Percentiles rank a stretch among this genome's conserved stretches.
phyloP scores from a whole-genome alignment of 345 rosid genomes.

The Aethionema arabicum region DNA sequence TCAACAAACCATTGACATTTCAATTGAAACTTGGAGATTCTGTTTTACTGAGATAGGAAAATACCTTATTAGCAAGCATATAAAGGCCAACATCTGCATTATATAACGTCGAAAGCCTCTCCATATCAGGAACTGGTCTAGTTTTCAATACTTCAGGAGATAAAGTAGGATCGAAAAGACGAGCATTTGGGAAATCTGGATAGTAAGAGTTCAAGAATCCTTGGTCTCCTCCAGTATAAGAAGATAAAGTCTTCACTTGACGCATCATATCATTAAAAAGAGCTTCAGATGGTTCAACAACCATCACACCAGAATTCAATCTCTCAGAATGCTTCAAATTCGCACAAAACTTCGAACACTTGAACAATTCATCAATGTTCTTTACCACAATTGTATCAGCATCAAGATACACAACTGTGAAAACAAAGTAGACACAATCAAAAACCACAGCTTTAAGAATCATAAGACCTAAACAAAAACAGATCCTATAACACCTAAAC shows the following conservation, averaged over 20 bases:
- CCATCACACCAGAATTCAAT: slow-evolving; percentile 85
- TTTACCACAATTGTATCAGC: slow-evolving; percentile 81
- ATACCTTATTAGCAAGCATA: slow-evolving; percentile 87
- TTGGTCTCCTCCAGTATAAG: slow-evolving; percentile 84
- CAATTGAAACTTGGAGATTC: background rate
- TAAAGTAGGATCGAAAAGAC: slow-evolving; percentile 58
- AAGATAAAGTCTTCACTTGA: slow-evolving; percentile 61
- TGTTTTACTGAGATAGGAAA: too few relatives aligned
- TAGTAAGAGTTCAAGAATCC: slow-evolving; percentile 74
- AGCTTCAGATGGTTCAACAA: slow-evolving; percentile 65
- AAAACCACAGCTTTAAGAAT: background rate
- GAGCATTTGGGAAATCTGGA: slow-evolving; percentile 67
- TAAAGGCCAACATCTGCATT: slow-evolving; percentile 89
- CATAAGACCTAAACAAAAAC: background rate
- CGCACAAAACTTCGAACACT: slow-evolving; percentile 70
- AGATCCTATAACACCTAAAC: background rate
- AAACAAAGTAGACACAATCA: slow-evolving; percentile 4
- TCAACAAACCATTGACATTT: too few relatives aligned
- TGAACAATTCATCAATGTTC: slow-evolving; percentile 70
- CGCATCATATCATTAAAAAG: slow-evolving; percentile 71
- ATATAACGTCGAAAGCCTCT: slow-evolving; percentile 71
- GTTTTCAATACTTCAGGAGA: slow-evolving; percentile 48
- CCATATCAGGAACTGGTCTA: slow-evolving; percentile 59
- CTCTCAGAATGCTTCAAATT: slow-evolving; percentile 81
- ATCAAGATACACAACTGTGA: slow-evolving; percentile 74